Percentiles rank a stretch among this genome's conserved stretches.
Evolutionary conservation across 495 filamentous ascomycete genomes (phyloP).

Genomic region (Penicillium maclennaniae): DNA sequence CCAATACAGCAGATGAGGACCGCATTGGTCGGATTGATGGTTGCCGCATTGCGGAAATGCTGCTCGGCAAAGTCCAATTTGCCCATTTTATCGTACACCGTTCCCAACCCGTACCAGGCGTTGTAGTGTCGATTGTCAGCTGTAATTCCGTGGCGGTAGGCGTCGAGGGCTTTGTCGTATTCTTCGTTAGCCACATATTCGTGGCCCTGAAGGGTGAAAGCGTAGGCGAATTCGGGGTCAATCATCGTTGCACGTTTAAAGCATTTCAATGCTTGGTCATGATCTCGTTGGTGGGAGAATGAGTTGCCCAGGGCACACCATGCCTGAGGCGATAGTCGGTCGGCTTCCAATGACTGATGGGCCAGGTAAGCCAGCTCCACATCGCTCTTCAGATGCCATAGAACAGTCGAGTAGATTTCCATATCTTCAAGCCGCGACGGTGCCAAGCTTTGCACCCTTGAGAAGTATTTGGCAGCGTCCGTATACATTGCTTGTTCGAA

Average conservation of each 20-base stretch:
- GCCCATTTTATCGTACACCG: constrained; percentile 90
- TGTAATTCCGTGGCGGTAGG: constrained; percentile 77
- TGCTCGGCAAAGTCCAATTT: constrained; percentile 85
- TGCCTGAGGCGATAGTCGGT: constrained; percentile 84
- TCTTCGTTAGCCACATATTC: constrained; percentile 97
- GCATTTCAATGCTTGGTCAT: constrained; percentile 89
- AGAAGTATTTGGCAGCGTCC: constrained; percentile 82
- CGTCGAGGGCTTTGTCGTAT: constrained; percentile 85
- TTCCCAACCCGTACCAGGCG: constrained; percentile 92
- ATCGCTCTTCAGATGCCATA: constrained; percentile 93
- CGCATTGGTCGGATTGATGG: constrained; percentile 87
- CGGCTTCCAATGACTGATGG: constrained; percentile 80
- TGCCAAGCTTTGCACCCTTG: constrained; percentile 66
- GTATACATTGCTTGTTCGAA: constrained; percentile 83
- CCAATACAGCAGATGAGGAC: constrained; percentile 90
- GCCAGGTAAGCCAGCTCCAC: constrained; percentile 87
- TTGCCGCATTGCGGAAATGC: constrained; percentile 81
- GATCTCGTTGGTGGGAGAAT: constrained; percentile 90
- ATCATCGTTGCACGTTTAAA: constrained; percentile 93
- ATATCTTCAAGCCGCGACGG: constrained; percentile 84
- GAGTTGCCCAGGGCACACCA: constrained; percentile 96
- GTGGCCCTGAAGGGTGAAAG: constrained; percentile 91
- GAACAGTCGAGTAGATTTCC: constrained; percentile 95
- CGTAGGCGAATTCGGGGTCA: constrained; percentile 88
- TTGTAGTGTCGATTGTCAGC: constrained; percentile 92